Evolutionary conservation across 2,329 filamentous ascomycete genomes (phyloP), one percentile per base, ranked within the genome.

Genomic region (Neofusicoccum ribis): DNA sequence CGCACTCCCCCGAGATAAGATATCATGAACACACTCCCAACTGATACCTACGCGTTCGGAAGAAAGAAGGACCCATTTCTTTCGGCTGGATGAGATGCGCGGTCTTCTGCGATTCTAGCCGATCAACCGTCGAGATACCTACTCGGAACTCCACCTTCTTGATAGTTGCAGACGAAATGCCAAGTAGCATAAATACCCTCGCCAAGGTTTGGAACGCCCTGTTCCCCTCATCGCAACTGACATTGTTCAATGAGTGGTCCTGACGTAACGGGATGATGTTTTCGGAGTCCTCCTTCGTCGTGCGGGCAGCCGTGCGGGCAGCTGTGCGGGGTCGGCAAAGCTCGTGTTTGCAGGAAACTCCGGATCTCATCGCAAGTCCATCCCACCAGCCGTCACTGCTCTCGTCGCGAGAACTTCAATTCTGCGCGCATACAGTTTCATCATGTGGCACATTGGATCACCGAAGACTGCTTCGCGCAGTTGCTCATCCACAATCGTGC

Each of bases 401-500:
- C 84, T 86, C 1, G 89, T 87, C 11, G 91, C 91, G 64, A 96
- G 77, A 3, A 82, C 80, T 74, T 95, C 89, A 50, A 96, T 85
- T 62, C 92, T 80, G 20, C 83, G 85, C 14, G 86, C 86, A 77
- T 96, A 96, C 20, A 95, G 73, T 66, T 82, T 86, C 92, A 96
- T 96, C 70, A 88, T 83, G 78, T 96, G 92, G 74, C 88, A 90
- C 49, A 92, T 81, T 0, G 91, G 90, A 74, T 96, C 92, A 0
- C 92, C 92, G 85, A 92, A 96, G 3, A 96, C 82, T 0, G 93
- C 84, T 1, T 82, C 84, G 27, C 89, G 81, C 59, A 96, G 76
- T 72, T 91, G 82, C 49, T 89, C 85, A 68, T 95, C 90, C 0
- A 81, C 85, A 8, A 89, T 85, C 9, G 88, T 83, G 67, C 89